Evolutionary conservation across 495 filamentous ascomycete species (phyloP), one percentile per base, ranked within the genome.

Genomic region (Hypoxylon cercidicola): DNA sequence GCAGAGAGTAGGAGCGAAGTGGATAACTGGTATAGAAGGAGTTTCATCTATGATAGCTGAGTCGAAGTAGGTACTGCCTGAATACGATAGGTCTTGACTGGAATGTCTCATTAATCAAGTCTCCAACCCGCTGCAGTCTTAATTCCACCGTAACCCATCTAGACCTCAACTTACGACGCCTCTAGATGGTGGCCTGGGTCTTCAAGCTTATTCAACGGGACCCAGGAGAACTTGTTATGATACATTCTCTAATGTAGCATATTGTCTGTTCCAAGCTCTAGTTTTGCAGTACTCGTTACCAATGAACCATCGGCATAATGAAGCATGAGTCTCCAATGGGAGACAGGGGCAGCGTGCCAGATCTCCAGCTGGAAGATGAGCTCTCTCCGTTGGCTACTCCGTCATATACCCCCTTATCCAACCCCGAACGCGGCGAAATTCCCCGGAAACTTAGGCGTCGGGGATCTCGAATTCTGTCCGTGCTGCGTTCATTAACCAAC

Each of bases 401-500:
- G 13, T 68, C 72, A 18, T 50, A 66, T 37, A 70, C 69, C 25
- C 62, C 69, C 8, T 52, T 65, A 41, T 70, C 64, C 15, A 68
- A 62, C 46, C 55, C 63, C 7, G 73, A 74, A 35, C 62, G 66
- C 21, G 62, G 62, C 13, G 72, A 72, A 25, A 47, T 67, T n/a
- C 58, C 72, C 10, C 71, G 76, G 12, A 82, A 78, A 56, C 37
- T 77, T 19, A 73, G 71, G 54, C 73, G 74, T 23, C 77, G 77
- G 18, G 75, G 79, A 12, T 78, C 76, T 6, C 79, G 72, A 51
- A 64, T 85, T 15, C 49, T 79, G 49, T 77, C 79, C 2, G 78
- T 75, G 19, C 57, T 85, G 37, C 79, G 76, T 28, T 79, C 81
- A 15, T 67, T 83, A 39, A 80, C 77, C 13, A 80, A 78, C 56